A percentile compares a stretch with the other conserved stretches of the same genome.
Evolutionary conservation across 2,329 filamentous ascomycete genomes (phyloP).

Genomic region (Aurifilum marmelostoma): DNA sequence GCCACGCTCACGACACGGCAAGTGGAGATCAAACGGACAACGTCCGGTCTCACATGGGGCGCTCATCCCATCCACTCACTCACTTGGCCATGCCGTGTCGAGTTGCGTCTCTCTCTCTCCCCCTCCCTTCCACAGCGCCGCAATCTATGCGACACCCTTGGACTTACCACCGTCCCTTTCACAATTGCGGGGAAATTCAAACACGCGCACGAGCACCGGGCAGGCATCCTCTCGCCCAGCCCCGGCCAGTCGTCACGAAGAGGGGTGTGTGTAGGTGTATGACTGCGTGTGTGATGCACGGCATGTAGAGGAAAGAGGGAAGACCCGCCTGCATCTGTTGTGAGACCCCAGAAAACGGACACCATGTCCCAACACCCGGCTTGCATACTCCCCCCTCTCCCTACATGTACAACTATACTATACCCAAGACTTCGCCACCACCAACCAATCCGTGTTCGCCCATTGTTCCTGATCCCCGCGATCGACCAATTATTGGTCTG

Average conservation of each 20-base stretch:
- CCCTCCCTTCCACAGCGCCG: background rate
- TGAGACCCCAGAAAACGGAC: background rate
- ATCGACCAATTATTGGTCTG: too few species aligned
- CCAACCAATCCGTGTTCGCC: too few species aligned
- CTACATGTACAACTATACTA: too few species aligned
- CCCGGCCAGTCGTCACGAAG: background rate
- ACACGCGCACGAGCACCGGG: background rate
- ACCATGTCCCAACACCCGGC: background rate
- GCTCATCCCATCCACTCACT: too few species aligned
- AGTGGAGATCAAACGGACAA: background rate
- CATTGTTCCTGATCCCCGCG: too few species aligned
- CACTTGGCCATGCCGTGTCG: background rate
- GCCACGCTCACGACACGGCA: background rate
- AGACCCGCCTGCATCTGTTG: background rate
- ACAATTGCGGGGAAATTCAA: too few species aligned
- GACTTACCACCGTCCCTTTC: background rate
- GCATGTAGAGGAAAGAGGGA: background rate
- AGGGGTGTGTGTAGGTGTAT: background rate
- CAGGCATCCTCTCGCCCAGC: background rate
- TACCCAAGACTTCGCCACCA: too few species aligned
- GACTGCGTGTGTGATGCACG: background rate
- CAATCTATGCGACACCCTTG: background rate
- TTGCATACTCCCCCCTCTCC: too few species aligned
- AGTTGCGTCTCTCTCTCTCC: background rate
- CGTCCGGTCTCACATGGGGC: background rate